phyloP scores from a whole-genome alignment of 495 filamentous ascomycete genomes.

The Penicillium subrubescens region DNA sequence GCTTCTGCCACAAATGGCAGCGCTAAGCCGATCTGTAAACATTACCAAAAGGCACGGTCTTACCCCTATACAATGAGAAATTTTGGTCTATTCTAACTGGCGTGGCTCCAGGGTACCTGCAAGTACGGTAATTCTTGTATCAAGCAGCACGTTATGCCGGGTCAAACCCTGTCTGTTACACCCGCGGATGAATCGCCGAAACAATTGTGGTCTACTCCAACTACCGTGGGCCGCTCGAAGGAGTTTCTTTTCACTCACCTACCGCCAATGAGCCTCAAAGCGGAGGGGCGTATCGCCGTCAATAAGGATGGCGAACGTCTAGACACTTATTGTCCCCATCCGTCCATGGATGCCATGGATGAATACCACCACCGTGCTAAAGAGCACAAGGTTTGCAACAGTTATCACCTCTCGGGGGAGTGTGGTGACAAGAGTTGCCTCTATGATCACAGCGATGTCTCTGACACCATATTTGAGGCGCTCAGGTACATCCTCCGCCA shows the following conservation, averaged over 20 bases:
- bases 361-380: constrained; percentile 36
- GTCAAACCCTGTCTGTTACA: constrained; percentile 28
- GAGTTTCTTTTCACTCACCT: constrained; percentile 30
- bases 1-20: constrained; percentile 3
- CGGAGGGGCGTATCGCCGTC: constrained; percentile 40
- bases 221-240: constrained; percentile 24
- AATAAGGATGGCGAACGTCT: constrained; percentile 48
- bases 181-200: constrained; percentile 22
- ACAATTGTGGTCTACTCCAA: constrained; percentile 20
- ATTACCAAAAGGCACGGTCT: constrained; percentile 40
- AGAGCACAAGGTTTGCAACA: constrained; percentile 46
- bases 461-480: constrained; percentile 31
- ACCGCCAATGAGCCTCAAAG: constrained; percentile 25
- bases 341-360: constrained; percentile 32
- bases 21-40: constrained; percentile 38
- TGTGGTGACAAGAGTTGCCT: constrained; percentile 39
- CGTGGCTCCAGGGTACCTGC: constrained; percentile 37
- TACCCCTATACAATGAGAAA: not conserved
- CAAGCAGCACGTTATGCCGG: constrained; percentile 40
- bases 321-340: constrained; percentile 36
- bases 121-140: constrained; percentile 39
- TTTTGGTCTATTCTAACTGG: not conserved
- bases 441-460: constrained; percentile 43
- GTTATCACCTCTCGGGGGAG: constrained; percentile 42
- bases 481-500: constrained; percentile 44